Evolutionary conservation across 805 yeast genomes (phyloP), one percentile per base, ranked within the genome.

Genomic region (Pichia occidentalis): DNA sequence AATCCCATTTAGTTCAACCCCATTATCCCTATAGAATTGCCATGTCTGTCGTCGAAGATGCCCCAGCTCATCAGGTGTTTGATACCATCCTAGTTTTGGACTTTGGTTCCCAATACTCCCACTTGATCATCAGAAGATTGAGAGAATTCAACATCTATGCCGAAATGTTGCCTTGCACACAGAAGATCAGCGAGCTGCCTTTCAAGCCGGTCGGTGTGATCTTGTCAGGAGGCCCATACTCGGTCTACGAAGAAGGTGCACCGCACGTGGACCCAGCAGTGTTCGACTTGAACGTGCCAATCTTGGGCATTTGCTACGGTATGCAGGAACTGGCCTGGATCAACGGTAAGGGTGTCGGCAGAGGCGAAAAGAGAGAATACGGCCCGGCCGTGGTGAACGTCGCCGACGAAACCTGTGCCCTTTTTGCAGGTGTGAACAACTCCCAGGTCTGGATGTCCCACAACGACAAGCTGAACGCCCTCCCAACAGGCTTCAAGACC

Each of bases 401-500:
- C 42, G 69, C 73, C 52, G 92, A 85, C 57, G 47, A 65, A 29
- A 40, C 63, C 16, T 77, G 85, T 61, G 77, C 84, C 16, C 70
- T 92, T 46, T 92, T 92, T 66, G 71, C 78, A 47, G 96, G 81
- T 45, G 85, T 92, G 52, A 94, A 87, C 64, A 82, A 92, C 68
- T 86, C 95, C 43, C 88, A 82, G 61, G 97, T 92, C 46, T 92
- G 98, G 98, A 92, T 92, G 98, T 88, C 97, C 34, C 98, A 92
- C 65, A 95, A 95, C 58, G 98, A 92, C 68, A 92, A 92, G 71
- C 73, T 92, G 56, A 79, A 78, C 54, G 84, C 90, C 37, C 73
- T 92, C 51, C 98, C 98, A 54, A 72, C 74, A 31, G 95, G 94
- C 27, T 92, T 77, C 75, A 77, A 80, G 61, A 75, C 83, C 44